These are phyloP conservation scores for Ceratobasidium sp. DNA, from an alignment of 1,284 basidiomycete genomes.

Conservation along the genomic window DNA sequence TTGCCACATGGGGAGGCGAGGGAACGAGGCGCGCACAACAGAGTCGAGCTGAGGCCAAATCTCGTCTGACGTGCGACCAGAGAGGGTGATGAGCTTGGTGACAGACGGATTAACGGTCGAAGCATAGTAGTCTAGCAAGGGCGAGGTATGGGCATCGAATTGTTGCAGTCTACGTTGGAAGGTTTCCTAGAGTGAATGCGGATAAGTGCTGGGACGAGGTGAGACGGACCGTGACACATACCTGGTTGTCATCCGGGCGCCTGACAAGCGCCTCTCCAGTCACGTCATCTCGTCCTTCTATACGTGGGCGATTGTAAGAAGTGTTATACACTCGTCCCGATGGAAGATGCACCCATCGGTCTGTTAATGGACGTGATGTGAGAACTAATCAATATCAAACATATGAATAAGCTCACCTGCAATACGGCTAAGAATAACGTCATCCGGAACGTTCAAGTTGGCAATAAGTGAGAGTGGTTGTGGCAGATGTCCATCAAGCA, in stretches of 20 bases:
- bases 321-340: conserved; percentile 95
- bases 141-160: conserved; percentile 89
- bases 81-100: conserved; percentile 72
- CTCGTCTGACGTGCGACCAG: conserved; percentile 86
- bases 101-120: conserved; percentile 47
- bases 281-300: conserved; percentile 85
- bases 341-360: conserved; percentile 92
- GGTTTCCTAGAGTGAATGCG: conserved; percentile 62
- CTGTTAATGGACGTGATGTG: conserved; percentile 49
- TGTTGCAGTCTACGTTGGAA: conserved; percentile 80
- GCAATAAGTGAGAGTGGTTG: conserved; percentile 82
- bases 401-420: conserved; percentile 55
- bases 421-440: conserved; percentile 88
- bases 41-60: conserved; percentile 86
- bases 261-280: conserved; percentile 91
- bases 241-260: conserved; percentile 91
- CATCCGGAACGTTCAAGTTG: conserved; percentile 90
- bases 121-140: conserved; percentile 81
- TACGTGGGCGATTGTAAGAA: conserved; percentile 87
- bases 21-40: conserved; percentile 56
- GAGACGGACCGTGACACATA: conserved; percentile 52
- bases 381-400: conserved; percentile 19
- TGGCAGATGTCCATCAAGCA: conserved; percentile 79
- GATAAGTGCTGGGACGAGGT: conserved; percentile 25
- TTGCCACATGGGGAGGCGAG: conserved; percentile 1